Conservation (phyloP, 805 yeast species). For the Candida chauliodis region DNA sequence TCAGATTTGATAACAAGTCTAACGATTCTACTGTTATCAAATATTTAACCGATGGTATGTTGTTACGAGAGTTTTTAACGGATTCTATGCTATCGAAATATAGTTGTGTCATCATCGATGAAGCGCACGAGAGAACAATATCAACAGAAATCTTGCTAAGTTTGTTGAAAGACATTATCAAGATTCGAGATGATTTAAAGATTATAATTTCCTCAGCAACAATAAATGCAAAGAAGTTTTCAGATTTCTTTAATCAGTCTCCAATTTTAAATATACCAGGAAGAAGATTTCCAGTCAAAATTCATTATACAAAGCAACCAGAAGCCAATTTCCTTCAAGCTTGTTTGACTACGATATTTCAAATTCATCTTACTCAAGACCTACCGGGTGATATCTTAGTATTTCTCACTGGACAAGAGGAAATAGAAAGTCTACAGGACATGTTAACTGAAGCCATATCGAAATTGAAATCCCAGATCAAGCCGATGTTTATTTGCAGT, state of each 20-base stretch:
- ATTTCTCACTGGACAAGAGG: constrained; percentile 94
- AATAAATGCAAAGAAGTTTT: constrained; percentile 83
- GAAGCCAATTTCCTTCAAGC: constrained; percentile 91
- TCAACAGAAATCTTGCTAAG: constrained; percentile 86
- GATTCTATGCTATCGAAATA: constrained; percentile 71
- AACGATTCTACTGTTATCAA: constrained; percentile 66
- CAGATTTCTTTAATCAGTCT: constrained; percentile 74
- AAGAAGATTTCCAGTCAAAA: constrained; percentile 86
- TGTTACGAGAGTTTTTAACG: constrained; percentile 74
- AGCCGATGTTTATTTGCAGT: constrained; percentile 67
- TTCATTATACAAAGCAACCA: constrained; percentile 78
- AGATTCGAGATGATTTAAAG: constrained; percentile 64
- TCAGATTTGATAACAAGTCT: constrained; percentile 82
- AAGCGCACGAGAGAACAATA: constrained; percentile 93
- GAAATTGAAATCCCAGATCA: constrained; percentile 58
- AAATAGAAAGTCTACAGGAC: constrained; percentile 80
- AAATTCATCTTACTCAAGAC: constrained; percentile 69
- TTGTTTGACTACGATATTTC: constrained; percentile 81
- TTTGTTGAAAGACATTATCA: constrained; percentile 65
- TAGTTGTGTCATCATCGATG: constrained; percentile 89
- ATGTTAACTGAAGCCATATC: constrained; percentile 60
- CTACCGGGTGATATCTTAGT: constrained; percentile 82
- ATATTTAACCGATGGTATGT: constrained; percentile 96
- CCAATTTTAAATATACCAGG: constrained; percentile 92
- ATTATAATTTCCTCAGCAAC: constrained; percentile 91